These are phyloP conservation scores for Dioscorea alata DNA, from an alignment of 106 monocot species.

Conservation along the genomic window DNA sequence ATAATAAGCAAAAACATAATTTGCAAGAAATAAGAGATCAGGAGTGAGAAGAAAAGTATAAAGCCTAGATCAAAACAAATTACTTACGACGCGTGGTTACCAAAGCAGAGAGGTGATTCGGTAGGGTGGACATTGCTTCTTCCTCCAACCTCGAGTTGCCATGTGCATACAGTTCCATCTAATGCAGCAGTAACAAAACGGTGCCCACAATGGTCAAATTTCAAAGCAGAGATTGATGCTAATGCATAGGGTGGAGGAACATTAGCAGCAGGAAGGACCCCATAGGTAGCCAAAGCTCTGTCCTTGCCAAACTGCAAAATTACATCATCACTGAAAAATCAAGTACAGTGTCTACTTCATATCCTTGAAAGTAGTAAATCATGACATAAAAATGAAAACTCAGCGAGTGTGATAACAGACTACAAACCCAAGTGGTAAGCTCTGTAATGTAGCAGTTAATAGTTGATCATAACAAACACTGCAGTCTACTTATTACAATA, in stretches of 20 bases:
- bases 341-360: background rate
- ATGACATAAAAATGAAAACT: too few relatives aligned
- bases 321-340: background rate
- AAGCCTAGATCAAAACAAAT: background rate
- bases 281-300: slow-evolving; percentile 84
- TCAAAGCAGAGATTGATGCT: slow-evolving; percentile 70
- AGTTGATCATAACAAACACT: too few relatives aligned
- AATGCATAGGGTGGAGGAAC: slow-evolving; percentile 70
- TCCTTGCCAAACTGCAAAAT: slow-evolving; percentile 84
- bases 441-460: too few relatives aligned
- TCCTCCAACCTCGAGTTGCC: slow-evolving; percentile 96
- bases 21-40: too few relatives aligned
- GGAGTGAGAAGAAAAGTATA: background rate
- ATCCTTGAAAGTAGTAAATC: too few relatives aligned
- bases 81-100: slow-evolving; percentile 82
- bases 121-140: slow-evolving; percentile 73
- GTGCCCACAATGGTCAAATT: slow-evolving; percentile 82
- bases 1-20: background rate
- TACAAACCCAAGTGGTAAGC: too few relatives aligned
- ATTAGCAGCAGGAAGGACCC: slow-evolving; percentile 77
- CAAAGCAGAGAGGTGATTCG: slow-evolving; percentile 79
- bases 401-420: too few relatives aligned
- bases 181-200: slow-evolving; percentile 87
- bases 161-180: slow-evolving; percentile 89
- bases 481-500: too few relatives aligned